Evolutionary conservation across 116 monocot genomes (phyloP).

Genomic region (Iris pallida): DNA sequence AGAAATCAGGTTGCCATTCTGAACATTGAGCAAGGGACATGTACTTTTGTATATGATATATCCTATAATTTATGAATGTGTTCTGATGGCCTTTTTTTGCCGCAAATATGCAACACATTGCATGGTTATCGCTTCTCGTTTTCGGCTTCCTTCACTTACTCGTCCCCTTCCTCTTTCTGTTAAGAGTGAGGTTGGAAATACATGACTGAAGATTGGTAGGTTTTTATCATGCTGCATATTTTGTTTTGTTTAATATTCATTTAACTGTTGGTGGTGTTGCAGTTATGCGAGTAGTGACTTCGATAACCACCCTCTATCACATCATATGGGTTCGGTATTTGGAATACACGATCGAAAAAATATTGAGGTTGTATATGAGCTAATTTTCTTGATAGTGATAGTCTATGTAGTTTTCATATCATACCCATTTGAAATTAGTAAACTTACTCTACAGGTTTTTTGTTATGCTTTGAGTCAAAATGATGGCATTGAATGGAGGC

Average conservation of each 20-base stretch:
- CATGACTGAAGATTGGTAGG: slow-evolving; percentile 67
- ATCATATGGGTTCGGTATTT: slow-evolving; percentile 96
- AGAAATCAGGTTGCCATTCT: slow-evolving; percentile 69
- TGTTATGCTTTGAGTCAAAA: too few relatives aligned
- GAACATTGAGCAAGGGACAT: too few relatives aligned
- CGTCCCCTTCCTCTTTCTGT: slow-evolving; percentile 54
- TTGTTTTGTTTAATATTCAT: background rate
- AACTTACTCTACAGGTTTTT: slow-evolving; percentile 47
- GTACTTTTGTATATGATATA: too few relatives aligned
- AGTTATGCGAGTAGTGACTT: slow-evolving; percentile 88
- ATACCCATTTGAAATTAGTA: background rate
- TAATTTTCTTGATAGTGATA: background rate
- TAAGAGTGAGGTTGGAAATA: slow-evolving; percentile 48
- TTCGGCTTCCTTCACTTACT: slow-evolving; percentile 56
- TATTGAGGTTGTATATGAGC: slow-evolving; percentile 68
- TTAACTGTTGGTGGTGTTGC: slow-evolving; percentile 15
- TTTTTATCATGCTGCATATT: background rate
- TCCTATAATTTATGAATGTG: too few relatives aligned
- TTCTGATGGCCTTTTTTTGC: slow-evolving; percentile 33
- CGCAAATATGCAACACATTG: slow-evolving; percentile 92
- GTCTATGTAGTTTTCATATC: background rate
- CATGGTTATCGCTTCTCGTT: slow-evolving; percentile 69
- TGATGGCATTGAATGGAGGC: too few relatives aligned
- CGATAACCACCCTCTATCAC: slow-evolving; percentile 94
- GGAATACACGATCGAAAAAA: slow-evolving; percentile 85